Percentiles rank a stretch among this genome's conserved stretches.
Evolutionary conservation across 2,329 filamentous ascomycete species (phyloP).

Genomic region (Penicillium sp.): DNA sequence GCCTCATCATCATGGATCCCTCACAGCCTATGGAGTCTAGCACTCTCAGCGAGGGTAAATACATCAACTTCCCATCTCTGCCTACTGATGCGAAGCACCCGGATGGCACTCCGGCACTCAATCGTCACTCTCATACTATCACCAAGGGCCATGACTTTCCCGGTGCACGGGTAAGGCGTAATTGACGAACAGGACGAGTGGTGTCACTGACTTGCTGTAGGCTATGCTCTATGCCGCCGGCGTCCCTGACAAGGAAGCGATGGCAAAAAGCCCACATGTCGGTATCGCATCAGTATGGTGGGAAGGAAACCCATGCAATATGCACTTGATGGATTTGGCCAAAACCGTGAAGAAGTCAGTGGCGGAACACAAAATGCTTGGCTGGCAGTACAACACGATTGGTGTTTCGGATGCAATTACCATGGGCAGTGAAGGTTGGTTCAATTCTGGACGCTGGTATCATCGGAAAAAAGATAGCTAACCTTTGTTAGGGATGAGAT

Average conservation of each 20-base stretch:
- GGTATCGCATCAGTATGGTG: conserved; percentile 93
- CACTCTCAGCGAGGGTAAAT: conserved; percentile 47
- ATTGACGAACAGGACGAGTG: neutral
- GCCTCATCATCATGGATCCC: conserved; percentile 22
- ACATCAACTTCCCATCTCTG: conserved; percentile 56
- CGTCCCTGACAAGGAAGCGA: conserved; percentile 73
- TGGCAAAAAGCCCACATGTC: conserved; percentile 88
- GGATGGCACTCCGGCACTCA: conserved; percentile 65
- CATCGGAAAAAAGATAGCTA: conserved; percentile 6
- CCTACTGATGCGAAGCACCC: conserved; percentile 49
- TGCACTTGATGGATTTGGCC: conserved; percentile 74
- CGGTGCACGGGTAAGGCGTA: conserved; percentile 68
- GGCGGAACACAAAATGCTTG: conserved; percentile 78
- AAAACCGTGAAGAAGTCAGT: conserved; percentile 82
- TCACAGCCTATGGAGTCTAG: conserved; percentile 20
- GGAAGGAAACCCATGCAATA: conserved; percentile 94
- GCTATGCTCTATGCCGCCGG: conserved; percentile 95
- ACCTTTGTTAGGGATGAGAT: conserved; percentile 70
- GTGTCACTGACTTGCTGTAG: conserved; percentile 41
- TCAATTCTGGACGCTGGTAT: conserved; percentile 7
- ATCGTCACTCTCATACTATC: conserved; percentile 78
- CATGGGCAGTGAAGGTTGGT: conserved; percentile 82
- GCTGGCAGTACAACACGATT: conserved; percentile 91
- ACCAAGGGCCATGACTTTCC: conserved; percentile 87
- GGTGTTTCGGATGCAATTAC: conserved; percentile 90